Conservation (phyloP, 2,329 filamentous ascomycete species). For the Epichloe coenophiala region DNA sequence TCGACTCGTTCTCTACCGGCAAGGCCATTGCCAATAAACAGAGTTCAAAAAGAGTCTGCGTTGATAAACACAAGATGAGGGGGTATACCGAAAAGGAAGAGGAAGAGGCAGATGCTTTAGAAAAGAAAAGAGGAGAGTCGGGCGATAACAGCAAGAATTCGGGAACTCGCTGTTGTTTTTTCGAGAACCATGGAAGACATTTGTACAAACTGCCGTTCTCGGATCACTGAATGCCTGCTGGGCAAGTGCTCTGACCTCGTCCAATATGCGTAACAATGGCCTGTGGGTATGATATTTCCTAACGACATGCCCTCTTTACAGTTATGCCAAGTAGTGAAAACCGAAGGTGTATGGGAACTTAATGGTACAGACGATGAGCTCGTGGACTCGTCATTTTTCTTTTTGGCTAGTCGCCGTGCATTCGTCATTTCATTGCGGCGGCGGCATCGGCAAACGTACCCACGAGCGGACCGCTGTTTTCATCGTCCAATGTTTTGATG, state of each 20-base stretch:
- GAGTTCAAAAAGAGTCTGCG: neutral
- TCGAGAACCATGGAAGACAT: too few species aligned
- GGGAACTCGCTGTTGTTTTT: neutral
- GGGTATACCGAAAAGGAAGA: neutral
- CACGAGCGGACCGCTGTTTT: conserved; percentile 32
- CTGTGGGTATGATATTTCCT: too few species aligned
- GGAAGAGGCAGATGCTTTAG: neutral
- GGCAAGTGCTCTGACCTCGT: neutral
- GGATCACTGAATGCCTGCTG: neutral
- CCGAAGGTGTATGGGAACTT: neutral
- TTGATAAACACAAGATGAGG: neutral
- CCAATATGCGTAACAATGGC: neutral
- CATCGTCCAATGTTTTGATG: conserved; percentile 20
- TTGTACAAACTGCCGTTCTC: neutral
- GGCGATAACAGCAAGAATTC: neutral
- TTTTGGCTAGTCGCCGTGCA: neutral
- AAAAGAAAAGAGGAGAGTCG: neutral
- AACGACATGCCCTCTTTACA: too few species aligned
- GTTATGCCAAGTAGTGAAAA: too few species aligned
- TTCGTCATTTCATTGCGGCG: conserved; percentile 30
- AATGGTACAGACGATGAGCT: neutral
- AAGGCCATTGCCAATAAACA: neutral
- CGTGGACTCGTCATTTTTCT: neutral
- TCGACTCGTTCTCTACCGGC: neutral
- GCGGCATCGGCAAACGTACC: conserved; percentile 49